Evolutionary conservation across 2,329 filamentous ascomycete species (phyloP).

Genomic region (Colletotrichum sp.): DNA sequence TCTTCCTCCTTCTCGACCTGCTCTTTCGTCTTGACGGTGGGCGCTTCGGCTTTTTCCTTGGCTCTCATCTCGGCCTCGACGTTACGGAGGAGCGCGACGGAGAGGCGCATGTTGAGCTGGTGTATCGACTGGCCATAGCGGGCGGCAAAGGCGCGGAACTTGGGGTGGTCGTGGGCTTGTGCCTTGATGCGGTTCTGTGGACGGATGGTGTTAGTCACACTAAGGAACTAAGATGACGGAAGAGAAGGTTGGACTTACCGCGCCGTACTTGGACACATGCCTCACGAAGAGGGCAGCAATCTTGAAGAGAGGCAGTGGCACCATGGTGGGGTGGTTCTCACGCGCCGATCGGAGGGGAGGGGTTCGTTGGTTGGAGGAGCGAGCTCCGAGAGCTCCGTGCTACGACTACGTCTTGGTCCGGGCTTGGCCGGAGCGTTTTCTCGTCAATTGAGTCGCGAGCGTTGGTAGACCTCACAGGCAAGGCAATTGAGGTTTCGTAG

Average conservation of each 20-base stretch:
- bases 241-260: slow-evolving; percentile 50
- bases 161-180: slow-evolving; percentile 68
- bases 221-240: neutral
- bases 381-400: slow-evolving; percentile 14
- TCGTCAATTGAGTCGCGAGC: neutral
- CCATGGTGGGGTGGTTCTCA: slow-evolving; percentile 49
- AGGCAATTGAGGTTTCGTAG: neutral
- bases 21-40: slow-evolving; percentile 70
- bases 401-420: slow-evolving; percentile 3
- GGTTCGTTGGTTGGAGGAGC: slow-evolving; percentile 4
- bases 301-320: slow-evolving; percentile 71
- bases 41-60: slow-evolving; percentile 66
- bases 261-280: slow-evolving; percentile 73
- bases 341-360: neutral
- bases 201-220: slow-evolving; percentile 6
- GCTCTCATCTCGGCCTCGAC: slow-evolving; percentile 61
- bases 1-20: slow-evolving; percentile 61
- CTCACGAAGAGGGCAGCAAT: slow-evolving; percentile 68
- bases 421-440: neutral
- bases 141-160: slow-evolving; percentile 65
- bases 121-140: slow-evolving; percentile 68
- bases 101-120: slow-evolving; percentile 70
- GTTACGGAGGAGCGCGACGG: slow-evolving; percentile 64
- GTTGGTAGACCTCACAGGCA: neutral
- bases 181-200: slow-evolving; percentile 69